phyloP scores from a whole-genome alignment of 345 rosid genomes.

The Eucalyptus lansdowneana region DNA sequence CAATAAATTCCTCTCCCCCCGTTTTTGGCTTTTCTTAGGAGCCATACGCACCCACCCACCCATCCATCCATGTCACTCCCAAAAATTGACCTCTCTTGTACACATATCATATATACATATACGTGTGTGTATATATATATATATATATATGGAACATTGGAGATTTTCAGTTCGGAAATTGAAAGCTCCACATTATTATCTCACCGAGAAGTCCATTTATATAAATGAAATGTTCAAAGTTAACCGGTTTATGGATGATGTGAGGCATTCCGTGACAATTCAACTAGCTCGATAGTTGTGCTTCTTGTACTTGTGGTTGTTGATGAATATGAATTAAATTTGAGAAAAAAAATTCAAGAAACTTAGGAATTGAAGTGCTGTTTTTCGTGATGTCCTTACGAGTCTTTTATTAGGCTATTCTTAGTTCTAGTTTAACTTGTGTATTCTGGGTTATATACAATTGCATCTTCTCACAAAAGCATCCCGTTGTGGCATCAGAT shows the following conservation, averaged over 20 bases:
- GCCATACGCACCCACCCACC: background rate
- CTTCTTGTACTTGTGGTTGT: fast-evolving
- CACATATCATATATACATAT: too few species aligned
- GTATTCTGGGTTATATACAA: background rate
- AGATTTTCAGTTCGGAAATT: background rate
- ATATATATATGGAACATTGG: too few species aligned
- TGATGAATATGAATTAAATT: background rate
- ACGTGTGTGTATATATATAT: too few species aligned
- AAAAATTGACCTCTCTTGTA: too few species aligned
- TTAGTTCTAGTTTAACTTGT: background rate
- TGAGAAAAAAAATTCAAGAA: background rate
- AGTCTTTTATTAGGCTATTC: background rate
- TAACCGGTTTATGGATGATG: fast-evolving
- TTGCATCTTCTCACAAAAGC: background rate
- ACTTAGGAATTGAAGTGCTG: background rate
- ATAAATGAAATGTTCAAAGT: background rate
- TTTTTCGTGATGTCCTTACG: background rate
- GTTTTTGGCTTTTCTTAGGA: background rate
- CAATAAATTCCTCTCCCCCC: too few species aligned
- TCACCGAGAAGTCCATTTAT: background rate
- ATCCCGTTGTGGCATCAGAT: background rate
- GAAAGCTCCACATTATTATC: background rate
- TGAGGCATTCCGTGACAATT: background rate
- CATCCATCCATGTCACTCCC: background rate
- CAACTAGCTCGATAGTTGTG: fast-evolving